Base-by-base conservation (phyloP, 257 asterid species). In the Galeopsis tetrahit region DNA sequence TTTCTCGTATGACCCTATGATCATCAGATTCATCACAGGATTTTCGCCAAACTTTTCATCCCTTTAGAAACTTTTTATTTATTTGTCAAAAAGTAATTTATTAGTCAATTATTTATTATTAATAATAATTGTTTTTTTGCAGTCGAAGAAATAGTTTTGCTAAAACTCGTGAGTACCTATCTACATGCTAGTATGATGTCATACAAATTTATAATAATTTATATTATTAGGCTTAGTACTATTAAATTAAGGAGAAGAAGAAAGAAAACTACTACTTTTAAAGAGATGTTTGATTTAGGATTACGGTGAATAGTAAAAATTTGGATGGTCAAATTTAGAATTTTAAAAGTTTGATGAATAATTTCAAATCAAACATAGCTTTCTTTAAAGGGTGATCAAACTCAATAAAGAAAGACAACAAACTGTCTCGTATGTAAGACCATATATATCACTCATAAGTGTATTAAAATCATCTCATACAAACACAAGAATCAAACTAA, bases 41-140 rank as follows among this genome's bases (percentile, higher is more conserved):
- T 53, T 53, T 53, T 17, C 60, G 34, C 60, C 34, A 53, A 53
- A 53, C 11, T 53, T 21, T 53, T 17, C 60, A 53, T 15, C 58
- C 58, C 6, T 4, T 2, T 48, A 13, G 4, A n/a, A 14, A 3
- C n/a, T 48, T 4, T 3, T n/a, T 10, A 40, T 38, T 40, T 40
- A 6, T 13, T 46, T 46, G 17, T 13, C 6, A 46, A 46, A 46
- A 46, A 46, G 53, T 46, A 46, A 13, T 46, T 46, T 13, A 46
- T 15, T 44, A 44, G 15, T 3, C 52, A 10, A 36, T 4, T 5
- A 38, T 38, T 5, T 11, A 10, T 2, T 10, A 10, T 2, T 46
- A 2, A 11, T 46, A 10, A 5, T 46, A 42, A 42, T 7, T 8
- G 11, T 46, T 10, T 10, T 46, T 46, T 46, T 10, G 52, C 52